These are phyloP conservation scores for Diaporthe australafricana DNA, from an alignment of 2,329 filamentous ascomycete species.

Conservation along the genomic window DNA sequence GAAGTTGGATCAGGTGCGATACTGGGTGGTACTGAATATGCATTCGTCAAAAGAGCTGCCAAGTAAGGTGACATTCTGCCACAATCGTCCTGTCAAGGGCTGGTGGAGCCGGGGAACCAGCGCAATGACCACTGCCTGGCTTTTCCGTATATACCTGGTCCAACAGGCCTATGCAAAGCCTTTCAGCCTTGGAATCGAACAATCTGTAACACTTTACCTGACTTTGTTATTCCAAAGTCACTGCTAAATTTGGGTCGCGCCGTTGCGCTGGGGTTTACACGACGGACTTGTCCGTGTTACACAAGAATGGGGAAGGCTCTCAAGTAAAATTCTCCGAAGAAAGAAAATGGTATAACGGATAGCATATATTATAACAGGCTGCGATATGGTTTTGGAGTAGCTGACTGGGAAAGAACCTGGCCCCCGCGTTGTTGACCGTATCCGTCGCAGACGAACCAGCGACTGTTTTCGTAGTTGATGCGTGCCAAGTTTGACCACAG, in stretches of 20 bases:
- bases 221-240: conserved; percentile 7
- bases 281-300: conserved; percentile 18
- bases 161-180: not conserved
- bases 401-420: too few species aligned
- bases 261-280: not conserved
- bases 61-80: not conserved
- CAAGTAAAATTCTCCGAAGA: not conserved
- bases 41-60: conserved; percentile 24
- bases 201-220: not conserved
- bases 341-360: not conserved
- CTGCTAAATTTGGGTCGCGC: not conserved
- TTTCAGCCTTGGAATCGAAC: not conserved
- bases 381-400: not conserved
- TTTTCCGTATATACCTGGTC: not conserved
- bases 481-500: not conserved
- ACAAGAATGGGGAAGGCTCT: not conserved
- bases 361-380: not conserved
- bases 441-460: too few species aligned
- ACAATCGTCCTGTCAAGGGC: not conserved
- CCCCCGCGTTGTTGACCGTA: not conserved
- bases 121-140: not conserved
- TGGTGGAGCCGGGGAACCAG: not conserved
- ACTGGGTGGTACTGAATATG: conserved; percentile 26
- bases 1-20: conserved; percentile 27
- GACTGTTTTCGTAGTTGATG: too few species aligned